Evolutionary conservation across 352 stramenopile species (phyloP).

Genomic region (Blastocystis sp.): DNA sequence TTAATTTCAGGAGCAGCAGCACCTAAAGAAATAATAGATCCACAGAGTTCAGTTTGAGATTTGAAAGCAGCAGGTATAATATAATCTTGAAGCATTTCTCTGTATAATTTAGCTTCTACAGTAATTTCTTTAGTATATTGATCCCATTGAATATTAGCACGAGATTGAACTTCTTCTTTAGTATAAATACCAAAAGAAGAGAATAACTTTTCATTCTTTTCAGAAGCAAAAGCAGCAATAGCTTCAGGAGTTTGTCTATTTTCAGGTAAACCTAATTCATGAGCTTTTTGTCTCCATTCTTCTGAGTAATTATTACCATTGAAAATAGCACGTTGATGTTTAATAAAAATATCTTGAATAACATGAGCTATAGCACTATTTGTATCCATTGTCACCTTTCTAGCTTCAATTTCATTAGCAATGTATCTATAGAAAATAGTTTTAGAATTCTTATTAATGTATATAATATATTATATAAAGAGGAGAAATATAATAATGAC

Average conservation of each 20-base stretch:
- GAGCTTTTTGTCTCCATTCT: conserved; percentile 51
- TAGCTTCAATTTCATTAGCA: conserved; percentile 52
- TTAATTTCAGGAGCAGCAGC: conserved; percentile 14
- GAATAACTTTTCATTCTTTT: conserved; percentile 61
- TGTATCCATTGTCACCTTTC: conserved; percentile 38
- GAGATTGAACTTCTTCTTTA: conserved; percentile 50
- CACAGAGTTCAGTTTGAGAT: conserved; percentile 38
- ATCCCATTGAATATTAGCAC: conserved; percentile 54
- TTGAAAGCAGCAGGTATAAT: conserved; percentile 39
- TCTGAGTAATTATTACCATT: conserved; percentile 62
- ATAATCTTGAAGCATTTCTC: conserved; percentile 60
- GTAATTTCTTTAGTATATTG: conserved; percentile 60
- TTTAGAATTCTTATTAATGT: no score
- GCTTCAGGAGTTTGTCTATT: conserved; percentile 58
- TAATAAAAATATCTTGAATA: conserved; percentile 50
- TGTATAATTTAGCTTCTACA: conserved; percentile 56
- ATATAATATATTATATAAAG: no score
- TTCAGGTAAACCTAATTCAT: conserved; percentile 53
- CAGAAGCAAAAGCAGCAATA: conserved; percentile 47
- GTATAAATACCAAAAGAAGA: conserved; percentile 54
- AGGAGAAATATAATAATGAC: no score
- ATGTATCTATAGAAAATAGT: no score
- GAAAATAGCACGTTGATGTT: conserved; percentile 60
- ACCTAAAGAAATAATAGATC: conserved; percentile 18
- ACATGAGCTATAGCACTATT: conserved; percentile 43